These are phyloP conservation scores for Pseudocercospora musae DNA, from an alignment of 2,329 filamentous ascomycete genomes.

Conservation along the genomic window DNA sequence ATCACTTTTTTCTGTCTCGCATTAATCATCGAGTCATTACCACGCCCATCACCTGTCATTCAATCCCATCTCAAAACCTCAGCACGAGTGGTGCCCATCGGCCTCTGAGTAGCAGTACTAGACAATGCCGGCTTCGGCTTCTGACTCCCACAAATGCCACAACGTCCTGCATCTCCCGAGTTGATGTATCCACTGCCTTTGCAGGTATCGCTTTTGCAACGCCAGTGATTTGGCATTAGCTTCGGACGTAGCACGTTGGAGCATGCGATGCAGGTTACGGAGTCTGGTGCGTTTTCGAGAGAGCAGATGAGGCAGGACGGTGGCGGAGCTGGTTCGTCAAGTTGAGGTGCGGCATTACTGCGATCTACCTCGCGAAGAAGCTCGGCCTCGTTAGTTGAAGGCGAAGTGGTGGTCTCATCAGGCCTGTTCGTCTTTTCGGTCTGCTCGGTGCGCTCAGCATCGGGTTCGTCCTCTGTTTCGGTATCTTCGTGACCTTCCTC, in stretches of 20 bases:
- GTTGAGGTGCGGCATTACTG: slow-evolving; percentile 7
- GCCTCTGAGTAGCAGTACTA: slow-evolving; percentile 4
- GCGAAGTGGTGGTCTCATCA: not conserved
- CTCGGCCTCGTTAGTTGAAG: slow-evolving; percentile 8
- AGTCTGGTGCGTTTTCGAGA: slow-evolving; percentile 54
- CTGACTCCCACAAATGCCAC: slow-evolving; percentile 62
- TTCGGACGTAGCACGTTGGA: slow-evolving; percentile 62
- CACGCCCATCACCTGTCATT: slow-evolving; percentile 3
- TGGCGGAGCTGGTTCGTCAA: slow-evolving; percentile 1
- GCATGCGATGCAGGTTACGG: slow-evolving; percentile 65
- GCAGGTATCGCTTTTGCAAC: slow-evolving; percentile 58
- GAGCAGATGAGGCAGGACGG: slow-evolving; percentile 60
- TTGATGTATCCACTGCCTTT: slow-evolving; percentile 61
- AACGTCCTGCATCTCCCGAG: slow-evolving; percentile 64
- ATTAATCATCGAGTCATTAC: not conserved
- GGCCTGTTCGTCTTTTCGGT: not conserved
- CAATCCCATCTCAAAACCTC: slow-evolving; percentile 36
- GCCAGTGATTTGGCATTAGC: slow-evolving; percentile 60
- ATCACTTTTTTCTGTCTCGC: not conserved
- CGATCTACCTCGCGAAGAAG: slow-evolving; percentile 4
- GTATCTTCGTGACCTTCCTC: slow-evolving; percentile 9
- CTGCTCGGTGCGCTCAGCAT: not conserved
- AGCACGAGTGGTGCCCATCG: slow-evolving; percentile 26
- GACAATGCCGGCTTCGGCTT: slow-evolving; percentile 18
- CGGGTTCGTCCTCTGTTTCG: slow-evolving; percentile 16